These are phyloP conservation scores for Phytophthora pini DNA, from an alignment of 352 stramenopile genomes.

Conservation along the genomic window DNA sequence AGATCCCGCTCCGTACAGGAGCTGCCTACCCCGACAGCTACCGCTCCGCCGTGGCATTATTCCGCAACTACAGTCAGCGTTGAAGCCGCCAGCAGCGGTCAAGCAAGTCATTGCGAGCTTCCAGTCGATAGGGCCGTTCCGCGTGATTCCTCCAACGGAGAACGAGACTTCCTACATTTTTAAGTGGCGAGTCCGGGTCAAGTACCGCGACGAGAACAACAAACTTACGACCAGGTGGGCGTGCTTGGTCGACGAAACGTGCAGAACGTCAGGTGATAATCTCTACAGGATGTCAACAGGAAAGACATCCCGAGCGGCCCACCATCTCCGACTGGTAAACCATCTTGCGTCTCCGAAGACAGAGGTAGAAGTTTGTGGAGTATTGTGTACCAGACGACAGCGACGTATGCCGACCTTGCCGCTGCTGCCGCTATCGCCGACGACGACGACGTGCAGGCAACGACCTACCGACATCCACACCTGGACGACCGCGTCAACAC, in stretches of 20 bases:
- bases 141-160: not conserved
- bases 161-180: conserved; percentile 10
- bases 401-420: no score
- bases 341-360: conserved; percentile 9
- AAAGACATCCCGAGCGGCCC: conserved; percentile 3
- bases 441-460: no score
- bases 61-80: not conserved
- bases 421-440: no score
- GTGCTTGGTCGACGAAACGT: conserved; percentile 5
- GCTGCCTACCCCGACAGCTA: not conserved
- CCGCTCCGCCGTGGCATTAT: not conserved
- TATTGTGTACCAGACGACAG: no score
- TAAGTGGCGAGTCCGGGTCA: conserved; percentile 14
- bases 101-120: not conserved
- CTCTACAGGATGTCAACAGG: conserved; percentile 8
- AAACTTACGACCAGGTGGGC: not conserved
- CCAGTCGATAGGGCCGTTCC: not conserved
- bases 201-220: conserved; percentile 5
- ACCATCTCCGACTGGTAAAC: conserved; percentile 3
- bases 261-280: conserved; percentile 4
- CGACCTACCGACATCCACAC: no score
- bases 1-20: not conserved
- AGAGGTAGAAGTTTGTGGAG: not conserved
- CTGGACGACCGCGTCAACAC: no score
- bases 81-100: not conserved